phyloP scores from a whole-genome alignment of 345 rosid species.

The Barbarea vulgaris region DNA sequence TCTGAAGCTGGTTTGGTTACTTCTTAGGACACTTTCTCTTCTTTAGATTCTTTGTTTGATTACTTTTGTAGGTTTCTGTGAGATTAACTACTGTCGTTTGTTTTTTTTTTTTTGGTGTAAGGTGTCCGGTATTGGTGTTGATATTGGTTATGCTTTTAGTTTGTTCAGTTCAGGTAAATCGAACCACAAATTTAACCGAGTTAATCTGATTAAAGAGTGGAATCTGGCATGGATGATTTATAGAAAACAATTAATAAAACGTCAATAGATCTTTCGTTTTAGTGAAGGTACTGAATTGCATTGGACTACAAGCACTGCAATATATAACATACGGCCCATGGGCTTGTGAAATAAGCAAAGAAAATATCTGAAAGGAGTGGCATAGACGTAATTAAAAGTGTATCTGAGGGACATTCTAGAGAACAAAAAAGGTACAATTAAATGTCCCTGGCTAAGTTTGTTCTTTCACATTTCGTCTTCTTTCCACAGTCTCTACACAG shows the following conservation, averaged over 20 bases:
- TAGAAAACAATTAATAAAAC: no score
- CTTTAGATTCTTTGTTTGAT: slow-evolving; percentile 14
- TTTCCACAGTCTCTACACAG: slow-evolving; percentile 1
- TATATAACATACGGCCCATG: slow-evolving; percentile 17
- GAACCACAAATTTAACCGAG: background rate
- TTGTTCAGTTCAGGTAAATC: background rate
- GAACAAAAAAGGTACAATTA: background rate
- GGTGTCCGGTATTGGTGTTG: background rate
- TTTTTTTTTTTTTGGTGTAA: background rate
- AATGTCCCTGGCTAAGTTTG: background rate
- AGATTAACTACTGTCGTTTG: slow-evolving; percentile 16
- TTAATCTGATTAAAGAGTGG: no score
- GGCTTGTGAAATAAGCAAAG: background rate
- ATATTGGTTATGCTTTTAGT: background rate
- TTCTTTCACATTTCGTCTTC: background rate
- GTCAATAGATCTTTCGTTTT: background rate
- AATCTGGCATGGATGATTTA: no score
- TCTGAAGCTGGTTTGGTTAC: slow-evolving; percentile 14
- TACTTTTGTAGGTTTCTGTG: slow-evolving; percentile 1
- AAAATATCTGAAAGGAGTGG: slow-evolving; percentile 21
- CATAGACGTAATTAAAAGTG: slow-evolving; percentile 1
- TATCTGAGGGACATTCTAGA: slow-evolving; percentile 2
- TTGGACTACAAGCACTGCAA: background rate
- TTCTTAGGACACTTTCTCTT: slow-evolving; percentile 25
- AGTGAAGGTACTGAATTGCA: background rate